Percentiles rank a stretch among this genome's conserved stretches.
Evolutionary conservation across 345 rosid genomes (phyloP).

Genomic region (Eutrema heterophyllum): DNA sequence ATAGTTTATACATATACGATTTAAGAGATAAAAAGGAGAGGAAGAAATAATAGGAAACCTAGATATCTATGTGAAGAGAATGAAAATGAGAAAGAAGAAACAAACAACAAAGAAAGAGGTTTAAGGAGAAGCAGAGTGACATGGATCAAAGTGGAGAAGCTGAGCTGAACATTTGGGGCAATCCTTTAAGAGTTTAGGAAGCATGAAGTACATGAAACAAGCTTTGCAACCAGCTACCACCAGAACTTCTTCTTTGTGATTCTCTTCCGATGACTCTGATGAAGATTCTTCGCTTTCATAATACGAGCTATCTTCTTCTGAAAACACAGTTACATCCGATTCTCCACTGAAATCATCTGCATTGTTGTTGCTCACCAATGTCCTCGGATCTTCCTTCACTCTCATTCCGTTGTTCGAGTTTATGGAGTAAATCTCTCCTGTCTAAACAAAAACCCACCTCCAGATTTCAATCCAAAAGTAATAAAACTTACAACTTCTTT

Average conservation of each 20-base stretch:
- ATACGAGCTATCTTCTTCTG: conserved; percentile 53
- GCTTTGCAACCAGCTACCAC: conserved; percentile 96
- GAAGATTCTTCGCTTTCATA: conserved; percentile 70
- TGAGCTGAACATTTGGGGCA: conserved; percentile 85
- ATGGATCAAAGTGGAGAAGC: conserved; percentile 75
- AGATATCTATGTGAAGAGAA: neutral
- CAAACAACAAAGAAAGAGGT: neutral
- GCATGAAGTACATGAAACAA: conserved; percentile 92
- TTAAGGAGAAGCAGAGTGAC: conserved; percentile 43
- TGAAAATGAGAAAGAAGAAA: neutral
- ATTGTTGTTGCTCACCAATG: neutral
- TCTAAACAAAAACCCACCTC: conserved; percentile 33
- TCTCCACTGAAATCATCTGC: conserved; percentile 27
- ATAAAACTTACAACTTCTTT: neutral
- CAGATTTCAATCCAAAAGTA: neutral
- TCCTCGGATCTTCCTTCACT: conserved; percentile 63
- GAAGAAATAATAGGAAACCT: neutral
- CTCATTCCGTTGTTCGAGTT: conserved; percentile 74
- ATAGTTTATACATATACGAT: neutral
- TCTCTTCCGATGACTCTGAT: conserved; percentile 44
- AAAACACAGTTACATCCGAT: conserved; percentile 37
- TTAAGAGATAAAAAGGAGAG: neutral
- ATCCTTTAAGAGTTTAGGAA: conserved; percentile 66
- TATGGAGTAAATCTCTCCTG: conserved; percentile 81
- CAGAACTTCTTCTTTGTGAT: conserved; percentile 35